Conservation (phyloP, 202 grass and related monocot species). For the Carex arenaria region DNA sequence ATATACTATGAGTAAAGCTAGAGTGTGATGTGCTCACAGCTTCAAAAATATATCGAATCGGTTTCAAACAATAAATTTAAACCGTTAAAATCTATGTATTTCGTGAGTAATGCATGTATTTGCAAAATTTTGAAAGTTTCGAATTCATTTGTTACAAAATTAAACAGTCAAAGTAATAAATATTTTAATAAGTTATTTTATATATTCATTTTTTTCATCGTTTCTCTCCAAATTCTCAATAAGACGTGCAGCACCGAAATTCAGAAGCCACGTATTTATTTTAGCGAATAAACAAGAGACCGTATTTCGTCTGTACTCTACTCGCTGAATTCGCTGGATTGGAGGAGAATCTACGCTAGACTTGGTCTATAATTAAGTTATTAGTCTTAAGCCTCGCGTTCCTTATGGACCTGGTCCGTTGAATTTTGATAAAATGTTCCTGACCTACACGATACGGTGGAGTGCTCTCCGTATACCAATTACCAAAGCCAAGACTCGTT, state of each 20-base stretch:
- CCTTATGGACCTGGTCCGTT: background rate
- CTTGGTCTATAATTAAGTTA: background rate
- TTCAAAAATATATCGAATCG: too few species aligned
- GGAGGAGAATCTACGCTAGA: background rate
- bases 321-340: constrained; percentile 11
- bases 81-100: too few species aligned
- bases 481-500: background rate
- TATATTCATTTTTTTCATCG: too few species aligned
- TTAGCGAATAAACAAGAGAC: background rate
- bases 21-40: too few species aligned
- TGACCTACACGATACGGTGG: background rate
- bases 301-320: background rate
- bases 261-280: constrained; percentile 1
- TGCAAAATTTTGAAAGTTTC: too few species aligned
- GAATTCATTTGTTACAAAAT: too few species aligned
- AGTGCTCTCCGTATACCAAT: background rate
- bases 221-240: background rate
- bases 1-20: too few species aligned
- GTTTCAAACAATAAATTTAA: too few species aligned
- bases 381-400: background rate
- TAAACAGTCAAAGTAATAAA: too few species aligned
- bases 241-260: background rate
- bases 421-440: background rate
- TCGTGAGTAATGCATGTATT: too few species aligned
- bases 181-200: too few species aligned